These are phyloP conservation scores for Penicillium sp. DNA, from an alignment of 2,329 filamentous ascomycete genomes.

Conservation along the genomic window DNA sequence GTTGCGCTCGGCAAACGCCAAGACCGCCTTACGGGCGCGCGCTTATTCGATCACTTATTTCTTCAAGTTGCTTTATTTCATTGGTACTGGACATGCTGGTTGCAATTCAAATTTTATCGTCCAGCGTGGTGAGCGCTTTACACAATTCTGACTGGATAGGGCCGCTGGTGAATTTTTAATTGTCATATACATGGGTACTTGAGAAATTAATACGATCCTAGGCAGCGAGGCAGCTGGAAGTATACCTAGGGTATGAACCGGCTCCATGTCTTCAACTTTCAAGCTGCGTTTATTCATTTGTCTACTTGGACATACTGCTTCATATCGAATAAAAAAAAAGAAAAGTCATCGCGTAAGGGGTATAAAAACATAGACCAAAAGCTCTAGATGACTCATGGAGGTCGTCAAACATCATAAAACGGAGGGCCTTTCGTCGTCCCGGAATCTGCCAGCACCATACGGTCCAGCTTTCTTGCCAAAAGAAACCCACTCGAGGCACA, in stretches of 20 bases:
- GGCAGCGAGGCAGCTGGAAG: no score
- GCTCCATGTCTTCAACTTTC: no score
- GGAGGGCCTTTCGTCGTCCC: neutral
- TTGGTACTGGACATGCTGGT: no score
- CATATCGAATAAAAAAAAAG: neutral
- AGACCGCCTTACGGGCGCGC: neutral
- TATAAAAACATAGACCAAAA: conserved; percentile 2
- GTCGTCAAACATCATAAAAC: conserved; percentile 5
- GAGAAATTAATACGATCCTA: no score
- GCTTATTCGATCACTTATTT: neutral
- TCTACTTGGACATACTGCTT: neutral
- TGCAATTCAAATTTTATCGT: no score
- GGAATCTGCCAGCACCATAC: neutral
- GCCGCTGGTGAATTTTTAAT: no score
- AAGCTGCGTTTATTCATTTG: no score
- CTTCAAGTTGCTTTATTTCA: neutral
- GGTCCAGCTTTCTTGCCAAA: neutral
- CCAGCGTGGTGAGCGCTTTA: no score
- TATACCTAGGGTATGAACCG: no score
- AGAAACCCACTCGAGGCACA: neutral
- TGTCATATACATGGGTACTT: no score
- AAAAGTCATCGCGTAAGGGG: neutral
- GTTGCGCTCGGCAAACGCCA: neutral
- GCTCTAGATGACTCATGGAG: neutral
- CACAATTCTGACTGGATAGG: no score